Base-by-base conservation (phyloP, 148 eudicot species). In the Rhododendron henanense region DNA sequence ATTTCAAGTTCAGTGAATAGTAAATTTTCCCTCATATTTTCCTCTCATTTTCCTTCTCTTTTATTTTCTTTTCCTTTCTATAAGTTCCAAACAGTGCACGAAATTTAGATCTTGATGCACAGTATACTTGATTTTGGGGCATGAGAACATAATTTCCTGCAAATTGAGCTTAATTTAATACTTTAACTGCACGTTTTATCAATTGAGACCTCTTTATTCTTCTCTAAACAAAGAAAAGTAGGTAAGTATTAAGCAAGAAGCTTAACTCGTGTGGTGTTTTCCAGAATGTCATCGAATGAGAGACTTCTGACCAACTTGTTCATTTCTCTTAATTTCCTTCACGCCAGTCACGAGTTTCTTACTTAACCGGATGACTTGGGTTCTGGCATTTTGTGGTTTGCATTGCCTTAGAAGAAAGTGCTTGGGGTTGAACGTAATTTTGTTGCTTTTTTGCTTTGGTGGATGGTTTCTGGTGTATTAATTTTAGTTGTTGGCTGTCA, bases 321-420 rank as follows among this genome's bases (percentile, higher is more conserved):
- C 44, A 63, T 63, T 71, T 37, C 28, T 55, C 48, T 73, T 78
- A 16, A 37, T 81, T 71, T 71, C 76, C 59, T 53, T 81, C 21
- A 25, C 33, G 57, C 28, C 25, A 50, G 35, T 85, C 86, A 85
- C 57, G 76, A 67, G 84, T 65, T 65, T 69, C 71, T 84, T 78
- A 84, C 50, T 14, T 31, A 85, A 76, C 14, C 79, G 33, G 84
- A 67, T 88, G 85, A 82, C 79, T 84, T 19, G 63, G 73, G 74
- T 6, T 82, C 81, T 76, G 79, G 85, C 44, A 85, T 65, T 51
- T 31, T 77, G 35, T 83, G 90, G 61, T 78, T 67, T 63, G 80
- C 10, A 44, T 83, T 87, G 47, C 16, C 79, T 55, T 85, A 28
- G 10, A 50, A 53, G 75, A 61, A 44, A 81, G 76, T 89, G 41